These are phyloP conservation scores for Centrapalus pauciflorus DNA, from an alignment of 129 eudicot species.

Conservation along the genomic window DNA sequence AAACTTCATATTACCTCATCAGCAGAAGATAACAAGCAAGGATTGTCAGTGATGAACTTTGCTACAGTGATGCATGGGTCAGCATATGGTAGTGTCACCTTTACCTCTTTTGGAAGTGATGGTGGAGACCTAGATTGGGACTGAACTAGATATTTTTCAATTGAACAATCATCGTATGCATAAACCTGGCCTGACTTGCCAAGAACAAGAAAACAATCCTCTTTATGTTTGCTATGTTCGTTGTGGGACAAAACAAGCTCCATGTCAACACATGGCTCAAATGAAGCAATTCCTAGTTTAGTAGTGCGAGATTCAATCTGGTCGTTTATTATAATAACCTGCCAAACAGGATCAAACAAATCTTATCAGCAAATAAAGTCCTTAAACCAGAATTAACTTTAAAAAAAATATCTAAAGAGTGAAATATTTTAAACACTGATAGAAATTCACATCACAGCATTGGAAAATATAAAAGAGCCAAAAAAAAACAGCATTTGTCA, in stretches of 20 bases:
- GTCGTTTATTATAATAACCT: conserved; percentile 82
- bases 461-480: too few relatives aligned
- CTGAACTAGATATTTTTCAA: conserved; percentile 76
- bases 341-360: conserved; percentile 15
- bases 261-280: conserved; percentile 68
- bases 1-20: conserved; percentile 48
- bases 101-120: conserved; percentile 74
- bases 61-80: conserved; percentile 64
- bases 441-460: not conserved
- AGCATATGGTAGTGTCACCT: conserved; percentile 64
- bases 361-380: conserved; percentile 2
- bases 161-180: conserved; percentile 58
- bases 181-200: conserved; percentile 73
- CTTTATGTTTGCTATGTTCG: conserved; percentile 60
- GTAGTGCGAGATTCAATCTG: conserved; percentile 77
- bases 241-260: conserved; percentile 51
- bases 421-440: not conserved
- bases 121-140: conserved; percentile 67
- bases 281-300: conserved; percentile 65
- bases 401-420: not conserved
- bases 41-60: conserved; percentile 57
- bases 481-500: not conserved
- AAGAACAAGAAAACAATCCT: conserved; percentile 54
- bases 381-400: conserved; percentile 3
- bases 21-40: conserved; percentile 41